These are phyloP conservation scores for Drechslerella dactyloides DNA, from an alignment of 2,329 filamentous ascomycete genomes.

Conservation along the genomic window DNA sequence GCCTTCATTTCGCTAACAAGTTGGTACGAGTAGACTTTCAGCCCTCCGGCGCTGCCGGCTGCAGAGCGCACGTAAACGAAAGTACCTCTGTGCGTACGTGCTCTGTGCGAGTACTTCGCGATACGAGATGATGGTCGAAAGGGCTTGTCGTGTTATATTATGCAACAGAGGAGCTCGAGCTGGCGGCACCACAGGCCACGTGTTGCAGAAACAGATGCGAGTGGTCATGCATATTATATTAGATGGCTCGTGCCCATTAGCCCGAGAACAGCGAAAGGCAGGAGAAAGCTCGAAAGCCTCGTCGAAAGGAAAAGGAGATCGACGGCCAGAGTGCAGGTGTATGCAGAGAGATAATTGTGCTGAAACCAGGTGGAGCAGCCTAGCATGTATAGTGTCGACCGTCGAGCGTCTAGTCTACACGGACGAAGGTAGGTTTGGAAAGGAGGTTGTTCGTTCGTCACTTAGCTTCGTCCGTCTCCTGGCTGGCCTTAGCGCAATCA, in stretches of 20 bases:
- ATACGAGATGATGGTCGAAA: too few species aligned
- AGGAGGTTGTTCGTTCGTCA: neutral
- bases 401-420: slow-evolving; percentile 2
- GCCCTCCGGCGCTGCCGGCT: too few species aligned
- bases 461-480: neutral
- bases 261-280: neutral
- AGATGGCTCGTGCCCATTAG: neutral
- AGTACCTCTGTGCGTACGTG: too few species aligned
- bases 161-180: neutral
- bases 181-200: neutral
- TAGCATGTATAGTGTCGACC: neutral
- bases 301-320: neutral
- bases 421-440: neutral
- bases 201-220: neutral
- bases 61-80: too few species aligned
- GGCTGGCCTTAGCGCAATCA: slow-evolving; percentile 24
- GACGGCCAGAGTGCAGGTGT: neutral
- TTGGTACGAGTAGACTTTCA: too few species aligned
- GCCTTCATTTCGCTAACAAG: too few species aligned
- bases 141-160: too few species aligned
- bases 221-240: neutral
- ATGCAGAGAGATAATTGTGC: neutral
- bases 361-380: slow-evolving; percentile 5
- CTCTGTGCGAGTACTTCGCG: too few species aligned
- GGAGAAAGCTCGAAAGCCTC: neutral